Conservation (phyloP, 2,329 filamentous ascomycete genomes). For the Clonostachys chloroleuca region DNA sequence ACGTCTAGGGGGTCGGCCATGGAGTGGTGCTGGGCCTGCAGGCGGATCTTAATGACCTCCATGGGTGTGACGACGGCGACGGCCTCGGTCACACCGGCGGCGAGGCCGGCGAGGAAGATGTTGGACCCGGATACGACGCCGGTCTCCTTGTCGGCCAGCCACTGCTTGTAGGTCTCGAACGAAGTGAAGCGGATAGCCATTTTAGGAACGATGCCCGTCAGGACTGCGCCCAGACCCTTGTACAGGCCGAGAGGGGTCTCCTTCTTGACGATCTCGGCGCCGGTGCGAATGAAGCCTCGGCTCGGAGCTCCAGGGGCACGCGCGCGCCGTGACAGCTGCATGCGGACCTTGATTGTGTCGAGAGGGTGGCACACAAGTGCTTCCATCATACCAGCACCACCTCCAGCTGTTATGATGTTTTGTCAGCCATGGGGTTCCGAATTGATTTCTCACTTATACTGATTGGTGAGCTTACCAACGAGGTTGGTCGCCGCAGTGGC, state of each 20-base stretch:
- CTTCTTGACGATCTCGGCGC: slow-evolving; percentile 77
- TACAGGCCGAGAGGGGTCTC: slow-evolving; percentile 93
- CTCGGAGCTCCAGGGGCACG: slow-evolving; percentile 78
- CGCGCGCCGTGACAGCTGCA: slow-evolving; percentile 91
- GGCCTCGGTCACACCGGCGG: slow-evolving; percentile 92
- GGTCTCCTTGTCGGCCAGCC: slow-evolving; percentile 64
- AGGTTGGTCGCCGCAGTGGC: slow-evolving; percentile 85
- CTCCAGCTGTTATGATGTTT: slow-evolving; percentile 73
- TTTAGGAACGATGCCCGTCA: slow-evolving; percentile 96
- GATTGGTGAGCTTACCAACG: slow-evolving; percentile 58
- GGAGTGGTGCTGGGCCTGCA: slow-evolving; percentile 96
- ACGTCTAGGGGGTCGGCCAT: slow-evolving; percentile 96
- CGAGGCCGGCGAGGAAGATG: slow-evolving; percentile 75
- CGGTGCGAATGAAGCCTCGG: slow-evolving; percentile 84
- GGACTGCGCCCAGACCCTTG: slow-evolving; percentile 94
- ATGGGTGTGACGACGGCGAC: slow-evolving; percentile 96
- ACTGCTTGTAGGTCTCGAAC: slow-evolving; percentile 91
- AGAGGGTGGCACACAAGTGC: slow-evolving; percentile 93
- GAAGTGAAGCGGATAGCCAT: slow-evolving; percentile 99
- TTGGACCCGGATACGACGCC: slow-evolving; percentile 65
- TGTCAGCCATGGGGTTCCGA: background rate
- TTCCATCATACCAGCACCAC: slow-evolving; percentile 99
- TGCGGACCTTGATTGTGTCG: slow-evolving; percentile 97
- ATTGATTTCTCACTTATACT: background rate
- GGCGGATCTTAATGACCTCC: slow-evolving; percentile 98